phyloP scores from a whole-genome alignment of 2,329 filamentous ascomycete species.

The Ophiostoma populinum region DNA sequence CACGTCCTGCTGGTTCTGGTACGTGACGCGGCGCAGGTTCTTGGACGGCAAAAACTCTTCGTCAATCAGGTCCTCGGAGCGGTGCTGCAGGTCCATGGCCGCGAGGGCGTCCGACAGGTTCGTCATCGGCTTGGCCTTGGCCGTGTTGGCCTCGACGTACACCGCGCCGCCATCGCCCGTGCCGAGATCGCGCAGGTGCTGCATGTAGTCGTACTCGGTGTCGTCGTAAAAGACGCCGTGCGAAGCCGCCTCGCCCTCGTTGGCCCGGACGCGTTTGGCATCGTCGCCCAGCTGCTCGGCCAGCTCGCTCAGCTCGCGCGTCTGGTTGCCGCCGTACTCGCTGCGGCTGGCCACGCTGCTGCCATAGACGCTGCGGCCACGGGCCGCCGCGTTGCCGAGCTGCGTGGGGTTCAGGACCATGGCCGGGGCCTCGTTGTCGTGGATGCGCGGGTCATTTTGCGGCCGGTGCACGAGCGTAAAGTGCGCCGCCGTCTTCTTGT shows the following conservation, averaged over 20 bases:
- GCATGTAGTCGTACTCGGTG: slow-evolving; percentile 97
- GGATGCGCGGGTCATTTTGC: slow-evolving; percentile 92
- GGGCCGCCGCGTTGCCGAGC: slow-evolving; percentile 22
- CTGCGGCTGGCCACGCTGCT: slow-evolving; percentile 1
- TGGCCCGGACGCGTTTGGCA: slow-evolving; percentile 50
- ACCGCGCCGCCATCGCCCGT: slow-evolving; percentile 55
- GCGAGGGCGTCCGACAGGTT: slow-evolving; percentile 69
- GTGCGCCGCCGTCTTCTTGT: slow-evolving; percentile 86
- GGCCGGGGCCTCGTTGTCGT: slow-evolving; percentile 74
- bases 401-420: slow-evolving; percentile 69
- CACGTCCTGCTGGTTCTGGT: slow-evolving; percentile 84
- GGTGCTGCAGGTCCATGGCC: slow-evolving; percentile 38
- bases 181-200: slow-evolving; percentile 85
- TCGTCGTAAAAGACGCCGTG: slow-evolving; percentile 93
- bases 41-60: slow-evolving; percentile 64
- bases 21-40: slow-evolving; percentile 58
- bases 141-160: slow-evolving; percentile 64
- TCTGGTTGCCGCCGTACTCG: slow-evolving; percentile 18
- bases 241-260: slow-evolving; percentile 91
- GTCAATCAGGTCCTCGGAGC: slow-evolving; percentile 43
- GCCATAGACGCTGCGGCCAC: no score
- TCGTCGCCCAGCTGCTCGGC: slow-evolving; percentile 56
- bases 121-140: slow-evolving; percentile 60
- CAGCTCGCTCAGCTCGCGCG: slow-evolving; percentile 60
- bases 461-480: slow-evolving; percentile 91